phyloP scores from a whole-genome alignment of 2,329 filamentous ascomycete genomes.

The Aureobasidium subglaciale region DNA sequence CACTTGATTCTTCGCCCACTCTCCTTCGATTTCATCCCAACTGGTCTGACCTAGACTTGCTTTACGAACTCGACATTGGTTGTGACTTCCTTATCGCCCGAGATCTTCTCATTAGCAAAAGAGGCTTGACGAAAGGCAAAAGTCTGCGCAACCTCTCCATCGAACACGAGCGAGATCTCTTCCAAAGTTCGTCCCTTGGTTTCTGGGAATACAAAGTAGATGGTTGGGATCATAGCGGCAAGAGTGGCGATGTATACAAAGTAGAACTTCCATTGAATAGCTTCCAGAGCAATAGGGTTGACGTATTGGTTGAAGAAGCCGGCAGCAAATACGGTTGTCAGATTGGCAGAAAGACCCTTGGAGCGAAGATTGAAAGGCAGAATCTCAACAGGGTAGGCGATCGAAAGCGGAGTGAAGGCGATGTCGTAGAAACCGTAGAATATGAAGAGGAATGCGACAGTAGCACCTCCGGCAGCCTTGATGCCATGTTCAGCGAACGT shows the following conservation, averaged over 20 bases:
- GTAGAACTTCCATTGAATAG: slow-evolving; percentile 38
- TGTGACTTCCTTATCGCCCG: not conserved
- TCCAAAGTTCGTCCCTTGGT: slow-evolving; percentile 26
- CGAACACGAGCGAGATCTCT: slow-evolving; percentile 36
- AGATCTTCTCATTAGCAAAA: not conserved
- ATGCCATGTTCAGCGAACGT: slow-evolving; percentile 29
- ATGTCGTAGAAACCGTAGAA: slow-evolving; percentile 37
- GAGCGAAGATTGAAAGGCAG: slow-evolving; percentile 27
- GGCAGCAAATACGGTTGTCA: slow-evolving; percentile 19
- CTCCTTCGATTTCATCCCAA: too few species aligned
- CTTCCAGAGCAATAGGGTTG: slow-evolving; percentile 36
- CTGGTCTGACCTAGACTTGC: not conserved
- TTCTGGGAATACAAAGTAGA: slow-evolving; percentile 23
- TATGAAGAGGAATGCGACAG: slow-evolving; percentile 39
- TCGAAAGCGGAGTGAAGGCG: slow-evolving; percentile 29
- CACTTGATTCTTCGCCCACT: too few species aligned
- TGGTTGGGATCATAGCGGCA: slow-evolving; percentile 19
- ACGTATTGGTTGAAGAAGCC: slow-evolving; percentile 23
- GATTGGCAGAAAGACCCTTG: slow-evolving; percentile 22
- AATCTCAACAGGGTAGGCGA: slow-evolving; percentile 31
- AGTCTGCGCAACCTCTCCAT: not conserved
- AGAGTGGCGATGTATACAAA: slow-evolving; percentile 35
- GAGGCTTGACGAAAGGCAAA: not conserved
- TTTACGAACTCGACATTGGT: not conserved
- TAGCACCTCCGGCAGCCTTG: slow-evolving; percentile 29